Evolutionary conservation across 1,139 yeast species (phyloP).

Genomic region (Wickerhamomyces sp.): DNA sequence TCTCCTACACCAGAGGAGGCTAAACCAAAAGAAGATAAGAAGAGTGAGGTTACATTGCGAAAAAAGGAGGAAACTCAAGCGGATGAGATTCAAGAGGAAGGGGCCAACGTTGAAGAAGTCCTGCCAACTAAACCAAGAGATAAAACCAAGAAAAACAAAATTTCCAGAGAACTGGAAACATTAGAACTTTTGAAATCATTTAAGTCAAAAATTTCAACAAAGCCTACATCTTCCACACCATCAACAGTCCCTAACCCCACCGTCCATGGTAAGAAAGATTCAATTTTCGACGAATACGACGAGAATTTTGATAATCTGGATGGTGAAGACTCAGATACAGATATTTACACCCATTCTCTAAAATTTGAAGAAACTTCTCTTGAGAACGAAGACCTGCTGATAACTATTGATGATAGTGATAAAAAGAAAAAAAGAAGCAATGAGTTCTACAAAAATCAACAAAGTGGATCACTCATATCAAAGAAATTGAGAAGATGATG

Average conservation of each 20-base stretch:
- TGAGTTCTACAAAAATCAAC: slow-evolving; percentile 8
- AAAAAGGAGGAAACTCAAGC: no score
- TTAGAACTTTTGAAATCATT: slow-evolving; percentile 20
- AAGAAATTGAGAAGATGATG: slow-evolving; percentile 7
- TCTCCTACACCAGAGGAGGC: no score
- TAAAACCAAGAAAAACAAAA: neutral
- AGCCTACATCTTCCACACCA: neutral
- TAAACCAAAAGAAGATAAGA: no score
- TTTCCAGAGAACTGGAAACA: slow-evolving; percentile 22
- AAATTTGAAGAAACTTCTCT: slow-evolving; percentile 16
- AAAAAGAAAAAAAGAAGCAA: slow-evolving; percentile 10
- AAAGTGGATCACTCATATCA: slow-evolving; percentile 2
- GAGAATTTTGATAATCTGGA: slow-evolving; percentile 20
- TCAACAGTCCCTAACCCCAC: neutral
- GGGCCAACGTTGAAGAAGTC: slow-evolving; percentile 5
- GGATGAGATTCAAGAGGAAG: neutral
- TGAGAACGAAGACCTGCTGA: slow-evolving; percentile 22
- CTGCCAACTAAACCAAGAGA: neutral
- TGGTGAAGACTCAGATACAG: slow-evolving; percentile 17
- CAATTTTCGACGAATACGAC: slow-evolving; percentile 4
- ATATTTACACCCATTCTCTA: slow-evolving; percentile 23
- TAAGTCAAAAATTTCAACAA: slow-evolving; percentile 13
- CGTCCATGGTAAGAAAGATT: neutral
- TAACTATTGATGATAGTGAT: slow-evolving; percentile 21
- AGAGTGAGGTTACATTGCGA: no score